Evolutionary conservation across 306 rosid species (phyloP), one percentile per base, ranked within the genome.

Genomic region (Prosopis cineraria): DNA sequence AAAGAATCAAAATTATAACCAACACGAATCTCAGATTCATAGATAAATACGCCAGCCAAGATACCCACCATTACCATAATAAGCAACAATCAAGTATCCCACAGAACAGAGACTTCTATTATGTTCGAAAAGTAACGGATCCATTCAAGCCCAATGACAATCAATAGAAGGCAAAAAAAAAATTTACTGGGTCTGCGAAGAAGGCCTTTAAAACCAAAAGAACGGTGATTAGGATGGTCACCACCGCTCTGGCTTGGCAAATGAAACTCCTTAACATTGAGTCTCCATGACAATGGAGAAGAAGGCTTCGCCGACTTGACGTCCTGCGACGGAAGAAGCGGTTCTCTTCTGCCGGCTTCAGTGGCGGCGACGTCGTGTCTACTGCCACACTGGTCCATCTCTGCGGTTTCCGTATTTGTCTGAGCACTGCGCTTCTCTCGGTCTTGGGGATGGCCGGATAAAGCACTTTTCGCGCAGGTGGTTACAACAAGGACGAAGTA

Each of bases 201-300:
- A 20, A 73, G 77, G 52, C 73, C 30, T 56, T 29, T 47, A 13
- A 83, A 70, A 41, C 55, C 20, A 31, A 74, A 69, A 0, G 45
- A 53, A 53, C 45, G 66, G n/a, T 58, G 53, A 12, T 30, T 70
- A 7, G n/a, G 34, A 12, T 39, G 72, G 5, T 7, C 34, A 30
- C 19, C 43, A 20, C 11, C 30, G 2, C n/a, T n/a, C n/a, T 64
- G 72, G 24, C 11, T 40, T 64, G 84, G 84, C 12, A 84, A 36
- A 36, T 19, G 70, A 36, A 84, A 84, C 76, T 79, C 84, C 43
- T 80, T 84, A 17, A 76, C 76, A 24, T 84, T 76, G 44, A 84
- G 87, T 72, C 79, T 79, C 87, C 87, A 84, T 1, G 84, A 66
- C 17, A 29, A 25, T 27, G 56, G 33, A 3, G 72, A 33, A 63